Conservation (phyloP, 352 stramenopile genomes). For the Globisporangium carolinianum region DNA sequence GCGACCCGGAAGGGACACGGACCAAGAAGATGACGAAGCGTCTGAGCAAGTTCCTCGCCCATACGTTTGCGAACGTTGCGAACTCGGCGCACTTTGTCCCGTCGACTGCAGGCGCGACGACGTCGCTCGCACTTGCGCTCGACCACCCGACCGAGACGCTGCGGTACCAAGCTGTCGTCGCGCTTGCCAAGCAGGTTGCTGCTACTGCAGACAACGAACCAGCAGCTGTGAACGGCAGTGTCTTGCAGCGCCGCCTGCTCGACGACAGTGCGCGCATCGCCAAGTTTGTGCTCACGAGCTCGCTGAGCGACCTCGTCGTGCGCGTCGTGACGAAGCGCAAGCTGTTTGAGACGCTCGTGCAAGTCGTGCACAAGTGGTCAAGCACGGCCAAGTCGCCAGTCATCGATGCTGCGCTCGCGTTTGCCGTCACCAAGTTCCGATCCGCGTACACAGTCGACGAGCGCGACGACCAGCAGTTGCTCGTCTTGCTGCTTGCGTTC, state of each 20-base stretch:
- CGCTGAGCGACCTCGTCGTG: conserved; percentile 50
- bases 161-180: conserved; percentile 66
- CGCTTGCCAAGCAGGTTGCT: conserved; percentile 46
- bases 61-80: conserved; percentile 61
- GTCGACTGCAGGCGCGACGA: conserved; percentile 50
- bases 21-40: conserved; percentile 44
- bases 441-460: conserved; percentile 6
- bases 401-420: conserved; percentile 38
- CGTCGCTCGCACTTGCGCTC: conserved; percentile 64
- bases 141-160: conserved; percentile 73
- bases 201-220: conserved; percentile 9
- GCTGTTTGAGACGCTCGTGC: conserved; percentile 39
- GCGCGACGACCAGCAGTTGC: conserved; percentile 44
- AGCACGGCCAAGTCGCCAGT: conserved; percentile 8
- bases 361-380: conserved; percentile 48
- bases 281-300: conserved; percentile 44
- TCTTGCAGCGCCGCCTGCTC: conserved; percentile 62
- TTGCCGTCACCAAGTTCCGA: conserved; percentile 48
- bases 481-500: conserved; percentile 59
- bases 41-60: conserved; percentile 50
- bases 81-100: conserved; percentile 79
- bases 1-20: conserved; percentile 15
- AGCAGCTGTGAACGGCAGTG: conserved; percentile 40
- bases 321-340: conserved; percentile 44
- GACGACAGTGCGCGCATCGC: conserved; percentile 74